These are phyloP conservation scores for Artemisia tridentata DNA, from an alignment of 129 eudicot species.

Conservation along the genomic window DNA sequence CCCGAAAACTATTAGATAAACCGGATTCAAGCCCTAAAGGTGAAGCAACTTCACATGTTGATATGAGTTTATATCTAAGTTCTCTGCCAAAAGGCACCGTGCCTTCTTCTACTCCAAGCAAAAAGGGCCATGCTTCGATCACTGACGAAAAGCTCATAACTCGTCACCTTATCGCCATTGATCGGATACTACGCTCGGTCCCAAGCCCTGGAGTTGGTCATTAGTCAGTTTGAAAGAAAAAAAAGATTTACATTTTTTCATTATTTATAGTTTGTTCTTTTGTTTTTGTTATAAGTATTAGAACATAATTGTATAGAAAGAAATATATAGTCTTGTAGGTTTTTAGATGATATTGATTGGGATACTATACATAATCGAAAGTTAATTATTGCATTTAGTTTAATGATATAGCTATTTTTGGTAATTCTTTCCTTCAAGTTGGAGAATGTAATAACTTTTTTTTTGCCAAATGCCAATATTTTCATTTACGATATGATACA, in stretches of 20 bases:
- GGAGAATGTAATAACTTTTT: slow-evolving; percentile 16
- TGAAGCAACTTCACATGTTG: slow-evolving; percentile 5
- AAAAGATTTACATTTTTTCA: neutral
- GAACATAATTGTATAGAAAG: slow-evolving; percentile 16
- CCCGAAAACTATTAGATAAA: slow-evolving; percentile 26
- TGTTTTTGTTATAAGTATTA: neutral
- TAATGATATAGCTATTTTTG: slow-evolving; percentile 6
- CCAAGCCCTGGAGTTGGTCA: slow-evolving; percentile 91
- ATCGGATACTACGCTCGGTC: slow-evolving; percentile 75
- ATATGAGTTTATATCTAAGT: slow-evolving; percentile 32
- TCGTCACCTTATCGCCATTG: slow-evolving; percentile 63
- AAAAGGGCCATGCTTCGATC: slow-evolving; percentile 49
- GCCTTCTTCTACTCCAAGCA: slow-evolving; percentile 65
- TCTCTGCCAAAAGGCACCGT: slow-evolving; percentile 69
- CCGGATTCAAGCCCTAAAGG: neutral
- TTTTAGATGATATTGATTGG: slow-evolving; percentile 10
- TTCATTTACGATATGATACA: too few species aligned
- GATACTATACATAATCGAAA: neutral
- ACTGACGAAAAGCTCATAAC: slow-evolving; percentile 49
- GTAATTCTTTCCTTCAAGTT: slow-evolving; percentile 18
- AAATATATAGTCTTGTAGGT: slow-evolving; percentile 1
- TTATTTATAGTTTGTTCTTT: slow-evolving; percentile 6
- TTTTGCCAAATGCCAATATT: neutral
- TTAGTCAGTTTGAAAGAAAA: slow-evolving; percentile 1
- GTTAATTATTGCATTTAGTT: neutral